Evolutionary conservation across 140 eudicot species (phyloP), one percentile per base, ranked within the genome.

Genomic region (Anethum foeniculum): DNA sequence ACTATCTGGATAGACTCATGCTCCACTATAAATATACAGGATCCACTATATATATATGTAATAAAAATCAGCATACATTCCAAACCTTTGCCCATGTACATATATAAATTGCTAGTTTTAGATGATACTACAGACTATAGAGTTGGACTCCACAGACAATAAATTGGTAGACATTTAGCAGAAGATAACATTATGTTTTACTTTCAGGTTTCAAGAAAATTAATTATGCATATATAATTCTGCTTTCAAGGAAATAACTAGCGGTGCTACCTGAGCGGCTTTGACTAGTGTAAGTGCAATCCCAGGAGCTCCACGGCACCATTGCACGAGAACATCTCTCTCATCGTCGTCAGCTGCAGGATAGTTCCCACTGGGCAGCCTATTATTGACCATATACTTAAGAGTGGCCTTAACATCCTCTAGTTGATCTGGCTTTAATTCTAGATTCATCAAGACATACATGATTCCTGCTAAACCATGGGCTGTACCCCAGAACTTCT

Each of bases 271-370:
- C 97, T 90, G 84, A 69, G 89, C 88, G 30, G 98, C 97, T 83
- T 91, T 91, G 27, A 80, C 90, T 77, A 93, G 90, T 32, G 93
- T 86, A 34, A 93, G 91, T 52, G 93, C 92, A 8, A 93, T 51
- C 21, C 96, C 98, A 25, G 98, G 90, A 62, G 96, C 97, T 47
- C 98, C 98, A 82, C 89, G 97, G 81, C 92, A 90, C 98, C 96
- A 93, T 81, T 91, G 91, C 68, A 93, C 96, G 76, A 88, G 90
- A 28, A 68, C 75, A 65, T 93, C 98, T 41, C 85, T 83, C n/a
- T 58, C 73, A 60, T 87, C 93, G 67, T 88, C 91, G 43, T 89
- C 92, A 71, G 89, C 86, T n/a, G 85, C 81, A 9, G 91, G 96
- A 82, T 90, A 91, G 75, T 90, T 93, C 56, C 97, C 97, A 75